Conservation (phyloP, 179 eudicot species). For the Corrigiola litoralis region DNA sequence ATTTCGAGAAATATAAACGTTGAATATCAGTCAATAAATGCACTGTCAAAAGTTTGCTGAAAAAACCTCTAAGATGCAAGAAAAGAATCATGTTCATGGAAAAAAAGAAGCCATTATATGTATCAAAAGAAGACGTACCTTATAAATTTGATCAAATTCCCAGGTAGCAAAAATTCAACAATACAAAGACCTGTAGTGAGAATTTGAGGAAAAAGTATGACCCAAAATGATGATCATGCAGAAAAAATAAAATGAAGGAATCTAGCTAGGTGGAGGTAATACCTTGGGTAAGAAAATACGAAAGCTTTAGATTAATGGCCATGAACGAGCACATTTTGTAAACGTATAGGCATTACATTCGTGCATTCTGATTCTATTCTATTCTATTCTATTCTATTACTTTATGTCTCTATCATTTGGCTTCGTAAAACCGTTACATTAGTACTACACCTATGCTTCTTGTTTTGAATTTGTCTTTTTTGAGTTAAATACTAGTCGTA, state of each 20-base stretch:
- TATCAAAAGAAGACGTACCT: too few species aligned
- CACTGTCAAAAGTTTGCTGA: too few species aligned
- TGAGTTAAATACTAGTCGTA: slow-evolving; percentile 4
- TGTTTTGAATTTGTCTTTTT: slow-evolving; percentile 16
- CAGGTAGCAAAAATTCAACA: background rate
- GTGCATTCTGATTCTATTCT: slow-evolving; percentile 11
- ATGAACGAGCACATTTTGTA: slow-evolving; percentile 22
- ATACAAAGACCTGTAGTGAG: background rate
- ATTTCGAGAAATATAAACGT: background rate
- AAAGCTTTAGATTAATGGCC: slow-evolving; percentile 15
- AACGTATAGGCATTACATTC: slow-evolving; percentile 20
- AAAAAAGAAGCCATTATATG: too few species aligned
- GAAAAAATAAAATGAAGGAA: background rate
- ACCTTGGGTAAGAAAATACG: slow-evolving; percentile 15
- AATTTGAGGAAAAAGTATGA: background rate
- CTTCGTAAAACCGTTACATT: slow-evolving; percentile 6
- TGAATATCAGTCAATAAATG: too few species aligned
- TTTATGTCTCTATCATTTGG: slow-evolving; percentile 26
- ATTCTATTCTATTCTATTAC: slow-evolving; percentile 2
- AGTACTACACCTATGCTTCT: slow-evolving; percentile 1
- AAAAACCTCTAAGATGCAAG: too few species aligned
- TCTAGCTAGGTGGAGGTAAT: background rate
- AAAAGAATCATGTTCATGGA: too few species aligned
- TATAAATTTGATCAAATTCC: background rate
- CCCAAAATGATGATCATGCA: background rate